Base-by-base conservation (phyloP, 164 flowering plant species). In the Aristolochia californica region DNA sequence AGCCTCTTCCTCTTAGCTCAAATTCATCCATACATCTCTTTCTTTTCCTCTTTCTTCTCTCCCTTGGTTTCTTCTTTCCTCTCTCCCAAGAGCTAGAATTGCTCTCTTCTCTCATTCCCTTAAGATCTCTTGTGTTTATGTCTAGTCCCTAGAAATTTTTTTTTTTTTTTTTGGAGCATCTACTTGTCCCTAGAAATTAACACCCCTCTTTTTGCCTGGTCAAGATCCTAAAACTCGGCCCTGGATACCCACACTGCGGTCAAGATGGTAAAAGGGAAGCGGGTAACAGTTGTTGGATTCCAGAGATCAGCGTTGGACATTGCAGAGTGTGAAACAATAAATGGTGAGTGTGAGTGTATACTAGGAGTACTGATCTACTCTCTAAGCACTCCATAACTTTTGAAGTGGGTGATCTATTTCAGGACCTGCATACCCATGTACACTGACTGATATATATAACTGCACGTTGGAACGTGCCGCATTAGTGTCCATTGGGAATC, bases 291-390 rank as follows among this genome's bases (percentile, higher is more conserved):
- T 5, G 74, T 83, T 7, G 88, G 83, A 38, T 69, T 62, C 53
- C 75, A 67, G 56, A 83, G 80, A 70, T 78, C 85, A n/a, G 88
- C 80, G 0, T 9, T 78, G 5, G 88, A 83, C 56, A 44, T 77
- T 27, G 82, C 87, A 17, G 63, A 80, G 59, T 67, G 76, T 24
- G 68, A 82, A 0, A 45, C 51, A 1, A 56, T 23, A 21, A 82
- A 82, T 57, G 83, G 79, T 79, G 52, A 49, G 62, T 28, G 7
- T 28, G 34, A 28, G 34, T 2, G 34, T 28, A 28, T 28, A 28
- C 34, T 28, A 28, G 34, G 5, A 28, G 34, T n/a, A n/a, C n/a
- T 2, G 15, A 40, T 20, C 11, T 14, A 13, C 18, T 28, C 7
- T 28, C 34, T 28, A 7, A 7, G 34, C 3, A 28, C 3, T 2